Evolutionary conservation across 441 rosid genomes (phyloP).

Genomic region (Pelargonium myrrhifolium): DNA sequence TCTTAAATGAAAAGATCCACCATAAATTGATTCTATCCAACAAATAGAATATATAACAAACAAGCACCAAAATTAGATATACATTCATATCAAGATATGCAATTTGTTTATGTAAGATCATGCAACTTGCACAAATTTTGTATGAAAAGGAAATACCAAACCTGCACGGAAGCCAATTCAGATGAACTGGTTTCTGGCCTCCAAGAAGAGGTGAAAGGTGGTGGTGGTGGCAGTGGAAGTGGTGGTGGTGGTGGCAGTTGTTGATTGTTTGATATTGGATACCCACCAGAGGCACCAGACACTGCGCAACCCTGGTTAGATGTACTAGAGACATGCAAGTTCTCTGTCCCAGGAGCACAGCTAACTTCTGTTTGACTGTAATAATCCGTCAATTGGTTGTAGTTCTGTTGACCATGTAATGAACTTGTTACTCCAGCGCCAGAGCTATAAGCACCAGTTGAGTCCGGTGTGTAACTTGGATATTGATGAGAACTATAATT

Average conservation of each 20-base stretch:
- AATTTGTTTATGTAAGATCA: constrained; percentile 15
- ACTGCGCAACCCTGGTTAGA: constrained; percentile 47
- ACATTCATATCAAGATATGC: neutral
- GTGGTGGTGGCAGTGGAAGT: constrained; percentile 16
- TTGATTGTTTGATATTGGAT: constrained; percentile 53
- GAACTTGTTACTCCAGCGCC: constrained; percentile 47
- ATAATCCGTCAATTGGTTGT: constrained; percentile 84
- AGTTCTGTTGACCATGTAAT: constrained; percentile 60
- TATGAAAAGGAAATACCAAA: constrained; percentile 28
- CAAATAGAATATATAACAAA: neutral
- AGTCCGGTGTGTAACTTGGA: constrained; percentile 49
- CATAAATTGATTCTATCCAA: neutral
- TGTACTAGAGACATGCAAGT: constrained; percentile 45
- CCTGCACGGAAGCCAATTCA: constrained; percentile 63
- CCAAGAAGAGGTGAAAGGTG: constrained; percentile 52
- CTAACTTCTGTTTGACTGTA: constrained; percentile 87
- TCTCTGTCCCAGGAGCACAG: constrained; percentile 98
- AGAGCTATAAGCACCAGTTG: constrained; percentile 48
- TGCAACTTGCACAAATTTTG: constrained; percentile 8
- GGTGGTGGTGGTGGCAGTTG: constrained; percentile 19
- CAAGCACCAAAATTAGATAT: neutral
- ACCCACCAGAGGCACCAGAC: constrained; percentile 48
- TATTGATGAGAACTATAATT: constrained; percentile 60
- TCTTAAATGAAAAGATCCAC: neutral
- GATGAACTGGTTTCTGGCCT: constrained; percentile 53